Base-by-base conservation (phyloP, 305 asterid genomes). In the Fraxinus baroniana region DNA sequence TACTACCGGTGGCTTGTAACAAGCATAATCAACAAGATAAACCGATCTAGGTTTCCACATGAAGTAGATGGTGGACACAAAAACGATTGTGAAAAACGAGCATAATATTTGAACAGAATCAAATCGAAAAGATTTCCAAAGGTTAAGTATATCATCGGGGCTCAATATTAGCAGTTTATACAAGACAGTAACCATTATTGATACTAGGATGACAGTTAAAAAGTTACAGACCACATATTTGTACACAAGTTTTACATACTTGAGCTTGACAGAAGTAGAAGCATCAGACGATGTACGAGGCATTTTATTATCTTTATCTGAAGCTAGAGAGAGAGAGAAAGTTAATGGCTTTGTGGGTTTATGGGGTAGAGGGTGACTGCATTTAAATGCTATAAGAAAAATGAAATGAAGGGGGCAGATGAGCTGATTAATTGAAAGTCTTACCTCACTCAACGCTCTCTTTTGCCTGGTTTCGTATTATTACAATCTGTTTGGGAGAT, bases 1-100 rank as follows among this genome's bases (percentile, higher is more conserved):
- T 1, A 24, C 3, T 1, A 28, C 17, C 3, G 84, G 87, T 18
- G 89, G 89, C 78, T 81, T 79, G 84, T 73, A 84, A 76, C 89
- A 86, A 18, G 87, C 81, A 71, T 78, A 84, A 71, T 86, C 87
- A 5, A 83, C 62, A 0, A 86, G 82, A 62, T 81, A 86, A n/a
- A 84, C 74, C 5, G 81, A 64, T 8, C 84, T 44, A 9, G 87
- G 85, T 76, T 83, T 78, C 39, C 81, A 81, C 81, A 82, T 74
- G 84, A 79, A 66, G 74, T 79, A 83, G 7, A 76, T 4, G 12
- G 41, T 71, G 64, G 83, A 75, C 68, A 76, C 3, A 13, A 70
- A 76, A 28, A 82, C 17, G 76, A 85, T 2, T 0, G 76, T 12
- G 32, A 79, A 30, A 2, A 41, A 55, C 30, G 77, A 71, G 44